Percentiles rank a stretch among this genome's conserved stretches.
Evolutionary conservation across 257 asterid species (phyloP).

Genomic region (Salvia splendens): DNA sequence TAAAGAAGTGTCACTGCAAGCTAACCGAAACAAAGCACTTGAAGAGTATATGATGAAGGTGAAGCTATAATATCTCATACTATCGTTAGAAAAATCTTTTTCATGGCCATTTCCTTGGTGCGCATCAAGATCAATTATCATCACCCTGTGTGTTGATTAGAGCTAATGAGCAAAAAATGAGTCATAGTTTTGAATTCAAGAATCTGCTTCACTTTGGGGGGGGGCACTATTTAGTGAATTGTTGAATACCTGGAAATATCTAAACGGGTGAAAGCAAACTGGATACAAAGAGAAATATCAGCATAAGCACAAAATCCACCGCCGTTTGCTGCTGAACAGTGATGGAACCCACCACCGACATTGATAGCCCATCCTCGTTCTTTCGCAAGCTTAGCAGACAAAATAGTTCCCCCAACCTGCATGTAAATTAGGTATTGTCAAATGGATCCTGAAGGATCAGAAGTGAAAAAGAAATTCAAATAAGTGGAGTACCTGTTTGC

Average conservation of each 20-base stretch:
- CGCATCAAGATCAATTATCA: constrained; percentile 98
- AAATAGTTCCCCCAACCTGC: constrained; percentile 93
- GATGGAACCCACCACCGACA: constrained; percentile 98
- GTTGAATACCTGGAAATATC: constrained; percentile 68
- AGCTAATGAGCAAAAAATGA: constrained; percentile 32
- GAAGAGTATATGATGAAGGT: constrained; percentile 30
- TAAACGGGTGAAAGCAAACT: constrained; percentile 67
- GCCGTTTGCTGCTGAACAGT: constrained; percentile 82
- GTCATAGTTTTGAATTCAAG: constrained; percentile 18
- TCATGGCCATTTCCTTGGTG: constrained; percentile 99
- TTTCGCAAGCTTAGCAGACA: constrained; percentile 94
- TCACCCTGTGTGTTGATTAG: constrained; percentile 56
- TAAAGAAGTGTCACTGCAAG: constrained; percentile 18
- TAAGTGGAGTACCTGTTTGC: constrained; percentile 65
- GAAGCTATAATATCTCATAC: constrained; percentile 46
- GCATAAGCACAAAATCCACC: constrained; percentile 98
- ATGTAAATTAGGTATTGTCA: constrained; percentile 20
- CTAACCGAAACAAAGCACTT: constrained; percentile 3
- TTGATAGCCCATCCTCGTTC: constrained; percentile 98
- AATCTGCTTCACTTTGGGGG: constrained; percentile 7
- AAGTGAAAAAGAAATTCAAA: constrained; percentile 7
- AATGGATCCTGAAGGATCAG: neutral
- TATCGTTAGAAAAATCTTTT: constrained; percentile 72
- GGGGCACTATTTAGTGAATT: constrained; percentile 2
- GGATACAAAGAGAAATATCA: constrained; percentile 88